These are phyloP conservation scores for Xylaria scruposa DNA, from an alignment of 495 filamentous ascomycete genomes.

Conservation along the genomic window DNA sequence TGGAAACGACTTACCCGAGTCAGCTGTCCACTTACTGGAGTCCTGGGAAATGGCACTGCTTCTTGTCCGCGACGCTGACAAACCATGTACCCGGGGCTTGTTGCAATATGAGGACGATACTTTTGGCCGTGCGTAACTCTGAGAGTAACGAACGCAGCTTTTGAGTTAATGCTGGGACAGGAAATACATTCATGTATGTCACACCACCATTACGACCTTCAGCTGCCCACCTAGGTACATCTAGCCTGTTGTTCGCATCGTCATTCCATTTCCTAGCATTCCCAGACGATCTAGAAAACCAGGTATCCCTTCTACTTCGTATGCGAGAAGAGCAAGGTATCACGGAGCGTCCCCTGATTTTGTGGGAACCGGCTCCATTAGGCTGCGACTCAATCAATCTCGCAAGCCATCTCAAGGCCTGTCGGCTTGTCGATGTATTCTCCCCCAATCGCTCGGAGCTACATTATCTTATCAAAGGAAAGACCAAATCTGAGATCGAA, in stretches of 20 bases:
- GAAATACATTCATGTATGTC: conserved; percentile 1
- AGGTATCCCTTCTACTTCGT: conserved; percentile 19
- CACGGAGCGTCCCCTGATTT: conserved; percentile 37
- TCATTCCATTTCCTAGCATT: conserved; percentile 31
- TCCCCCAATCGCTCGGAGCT: conserved; percentile 51
- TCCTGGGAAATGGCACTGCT: conserved; percentile 29
- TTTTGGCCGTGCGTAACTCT: conserved; percentile 28
- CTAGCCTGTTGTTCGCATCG: neutral
- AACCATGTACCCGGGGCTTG: conserved; percentile 34
- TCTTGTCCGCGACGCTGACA: conserved; percentile 19
- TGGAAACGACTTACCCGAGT: conserved; percentile 37
- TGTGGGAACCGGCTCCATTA: conserved; percentile 48
- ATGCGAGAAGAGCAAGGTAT: conserved; percentile 27
- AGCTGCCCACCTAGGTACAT: conserved; percentile 22
- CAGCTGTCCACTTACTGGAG: conserved; percentile 29
- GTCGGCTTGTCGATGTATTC: conserved; percentile 42
- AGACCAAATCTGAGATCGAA: conserved; percentile 16
- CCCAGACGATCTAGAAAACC: conserved; percentile 19
- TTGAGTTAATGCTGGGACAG: neutral
- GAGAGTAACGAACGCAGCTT: neutral
- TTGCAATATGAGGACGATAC: conserved; percentile 31
- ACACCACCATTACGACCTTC: conserved; percentile 17
- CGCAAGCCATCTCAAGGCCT: conserved; percentile 33
- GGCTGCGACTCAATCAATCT: conserved; percentile 39
- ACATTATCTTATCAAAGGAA: conserved; percentile 30